Evolutionary conservation across 2,329 filamentous ascomycete species (phyloP).

Genomic region (Davidsoniella virescens): DNA sequence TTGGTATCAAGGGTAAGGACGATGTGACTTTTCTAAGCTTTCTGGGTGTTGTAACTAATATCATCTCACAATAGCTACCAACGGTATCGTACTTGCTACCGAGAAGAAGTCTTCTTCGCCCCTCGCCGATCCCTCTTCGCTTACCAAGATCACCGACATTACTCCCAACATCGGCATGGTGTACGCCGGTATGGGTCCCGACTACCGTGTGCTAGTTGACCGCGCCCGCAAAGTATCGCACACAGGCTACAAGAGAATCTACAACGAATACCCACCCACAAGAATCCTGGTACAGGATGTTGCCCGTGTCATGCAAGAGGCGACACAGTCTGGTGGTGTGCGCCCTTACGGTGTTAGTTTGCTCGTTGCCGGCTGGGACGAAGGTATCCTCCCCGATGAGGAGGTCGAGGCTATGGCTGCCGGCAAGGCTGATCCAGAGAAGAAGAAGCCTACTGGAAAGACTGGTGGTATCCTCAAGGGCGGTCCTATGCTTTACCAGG

Average conservation of each 20-base stretch:
- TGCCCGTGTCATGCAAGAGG: slow-evolving; percentile 94
- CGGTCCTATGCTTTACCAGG: slow-evolving; percentile 93
- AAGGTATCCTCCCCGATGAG: slow-evolving; percentile 78
- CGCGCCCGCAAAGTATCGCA: slow-evolving; percentile 96
- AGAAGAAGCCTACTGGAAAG: slow-evolving; percentile 64
- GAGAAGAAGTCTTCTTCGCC: slow-evolving; percentile 99
- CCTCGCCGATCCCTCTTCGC: slow-evolving; percentile 83
- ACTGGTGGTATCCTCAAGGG: slow-evolving; percentile 92
- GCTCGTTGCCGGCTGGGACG: slow-evolving; percentile 93
- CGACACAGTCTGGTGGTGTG: slow-evolving; percentile 94
- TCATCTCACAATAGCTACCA: slow-evolving; percentile 51
- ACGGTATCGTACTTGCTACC: slow-evolving; percentile 95
- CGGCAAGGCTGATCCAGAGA: slow-evolving; percentile 34
- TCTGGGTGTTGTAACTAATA: slow-evolving; percentile 15
- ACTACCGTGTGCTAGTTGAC: slow-evolving; percentile 95
- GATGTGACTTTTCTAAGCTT: not conserved
- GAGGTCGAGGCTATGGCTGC: slow-evolving; percentile 40
- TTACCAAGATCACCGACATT: slow-evolving; percentile 94
- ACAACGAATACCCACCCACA: slow-evolving; percentile 99
- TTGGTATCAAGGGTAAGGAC: slow-evolving; percentile 83
- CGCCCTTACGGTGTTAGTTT: slow-evolving; percentile 92
- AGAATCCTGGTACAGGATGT: slow-evolving; percentile 98
- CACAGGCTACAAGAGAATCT: slow-evolving; percentile 97
- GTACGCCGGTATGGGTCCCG: slow-evolving; percentile 96
- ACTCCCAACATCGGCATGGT: slow-evolving; percentile 99